Conservation (phyloP, 768 basidiomycete species). For the Tulasnella sp. region DNA sequence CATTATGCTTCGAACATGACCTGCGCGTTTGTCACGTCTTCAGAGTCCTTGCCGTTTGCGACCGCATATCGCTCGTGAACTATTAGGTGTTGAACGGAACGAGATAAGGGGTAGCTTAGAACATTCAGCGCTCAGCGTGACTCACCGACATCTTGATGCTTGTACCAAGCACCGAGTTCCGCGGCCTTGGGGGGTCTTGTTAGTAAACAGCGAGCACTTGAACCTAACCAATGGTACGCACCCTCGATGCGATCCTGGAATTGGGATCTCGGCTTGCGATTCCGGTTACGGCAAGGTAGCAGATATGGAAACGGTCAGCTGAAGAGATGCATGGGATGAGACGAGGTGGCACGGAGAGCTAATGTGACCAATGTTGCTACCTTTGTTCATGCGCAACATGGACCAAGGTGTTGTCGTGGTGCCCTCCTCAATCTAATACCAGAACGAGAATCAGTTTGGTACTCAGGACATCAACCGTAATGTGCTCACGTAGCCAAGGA, state of each 20-base stretch:
- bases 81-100: background rate
- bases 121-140: background rate
- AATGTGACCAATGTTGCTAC: background rate
- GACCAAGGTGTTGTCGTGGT: constrained; percentile 68
- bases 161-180: constrained; percentile 17
- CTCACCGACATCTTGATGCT: constrained; percentile 17
- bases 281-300: constrained; percentile 26
- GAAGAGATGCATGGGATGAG: constrained; percentile 17
- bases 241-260: constrained; percentile 16
- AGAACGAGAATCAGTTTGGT: background rate
- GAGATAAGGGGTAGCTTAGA: background rate
- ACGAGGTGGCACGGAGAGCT: constrained; percentile 17
- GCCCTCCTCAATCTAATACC: constrained; percentile 26
- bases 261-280: constrained; percentile 23
- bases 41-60: constrained; percentile 19
- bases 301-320: constrained; percentile 27
- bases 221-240: background rate
- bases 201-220: constrained; percentile 6
- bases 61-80: constrained; percentile 19
- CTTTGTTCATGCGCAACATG: constrained; percentile 24
- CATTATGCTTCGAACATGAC: background rate
- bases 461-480: background rate
- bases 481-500: constrained; percentile 22
- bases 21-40: constrained; percentile 7
- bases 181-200: constrained; percentile 15